Conservation (phyloP, 768 basidiomycete species). For the Podaxis sp. region DNA sequence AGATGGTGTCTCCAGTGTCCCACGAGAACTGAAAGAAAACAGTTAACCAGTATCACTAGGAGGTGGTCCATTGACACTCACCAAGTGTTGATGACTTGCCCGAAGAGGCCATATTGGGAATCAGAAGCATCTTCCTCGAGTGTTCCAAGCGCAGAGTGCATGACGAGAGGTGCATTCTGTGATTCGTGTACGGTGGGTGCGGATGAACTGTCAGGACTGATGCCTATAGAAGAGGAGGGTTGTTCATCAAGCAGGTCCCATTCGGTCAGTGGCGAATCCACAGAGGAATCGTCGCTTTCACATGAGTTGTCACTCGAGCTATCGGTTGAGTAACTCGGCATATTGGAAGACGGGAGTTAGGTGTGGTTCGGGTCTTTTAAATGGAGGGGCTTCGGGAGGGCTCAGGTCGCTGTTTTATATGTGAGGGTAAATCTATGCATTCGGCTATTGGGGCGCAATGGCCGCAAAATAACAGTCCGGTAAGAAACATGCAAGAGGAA, state of each 20-base stretch:
- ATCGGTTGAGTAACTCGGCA: background rate
- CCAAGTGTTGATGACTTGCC: slow-evolving; percentile 45
- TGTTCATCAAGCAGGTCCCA: slow-evolving; percentile 28
- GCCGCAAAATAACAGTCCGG: too few relatives aligned
- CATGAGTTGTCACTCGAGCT: too few relatives aligned
- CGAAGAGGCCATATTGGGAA: slow-evolving; percentile 64
- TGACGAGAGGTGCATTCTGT: slow-evolving; percentile 49
- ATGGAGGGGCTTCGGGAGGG: too few relatives aligned
- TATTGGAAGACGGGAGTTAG: background rate
- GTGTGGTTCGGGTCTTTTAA: too few relatives aligned
- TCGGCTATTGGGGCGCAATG: too few relatives aligned
- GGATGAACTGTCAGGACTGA: slow-evolving; percentile 13
- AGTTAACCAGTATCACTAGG: background rate
- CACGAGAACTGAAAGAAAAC: slow-evolving; percentile 30
- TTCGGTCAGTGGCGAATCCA: slow-evolving; percentile 20
- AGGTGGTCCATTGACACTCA: slow-evolving; percentile 22
- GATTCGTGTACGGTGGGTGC: slow-evolving; percentile 32
- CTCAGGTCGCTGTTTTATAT: too few relatives aligned
- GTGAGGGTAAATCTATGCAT: too few relatives aligned
- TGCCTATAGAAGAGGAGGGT: slow-evolving; percentile 17
- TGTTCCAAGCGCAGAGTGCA: slow-evolving; percentile 43
- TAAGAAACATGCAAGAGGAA: too few relatives aligned
- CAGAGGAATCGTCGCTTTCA: background rate
- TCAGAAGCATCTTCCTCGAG: slow-evolving; percentile 24
- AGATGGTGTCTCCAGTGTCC: slow-evolving; percentile 25